Percentiles rank a stretch among this genome's conserved stretches.
phyloP scores from a whole-genome alignment of 2,329 filamentous ascomycete species.

The Beauveria scarabaeidicola region DNA sequence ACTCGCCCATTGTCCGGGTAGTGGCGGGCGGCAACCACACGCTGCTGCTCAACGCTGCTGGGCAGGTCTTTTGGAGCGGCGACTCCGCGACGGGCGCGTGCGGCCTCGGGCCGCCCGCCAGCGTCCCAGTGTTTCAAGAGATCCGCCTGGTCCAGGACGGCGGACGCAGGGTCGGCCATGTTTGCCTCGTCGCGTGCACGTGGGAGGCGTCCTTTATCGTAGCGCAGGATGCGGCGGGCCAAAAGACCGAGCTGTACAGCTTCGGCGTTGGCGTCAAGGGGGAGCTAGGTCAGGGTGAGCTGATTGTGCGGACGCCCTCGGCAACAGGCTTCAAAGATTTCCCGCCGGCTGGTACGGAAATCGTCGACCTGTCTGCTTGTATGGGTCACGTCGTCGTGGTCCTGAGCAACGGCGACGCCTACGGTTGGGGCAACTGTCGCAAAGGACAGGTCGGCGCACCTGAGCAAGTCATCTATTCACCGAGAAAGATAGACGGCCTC shows the following conservation, averaged over 20 bases:
- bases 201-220: constrained; percentile 69
- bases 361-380: constrained; percentile 60
- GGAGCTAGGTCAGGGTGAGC: constrained; percentile 57
- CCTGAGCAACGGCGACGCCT: constrained; percentile 65
- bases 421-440: constrained; percentile 80
- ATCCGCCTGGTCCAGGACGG: constrained; percentile 26
- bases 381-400: constrained; percentile 73
- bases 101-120: constrained; percentile 29
- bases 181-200: constrained; percentile 54
- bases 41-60: constrained; percentile 54
- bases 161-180: constrained; percentile 20
- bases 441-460: constrained; percentile 73
- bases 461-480: constrained; percentile 44
- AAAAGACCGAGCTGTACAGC: constrained; percentile 45
- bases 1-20: constrained; percentile 29
- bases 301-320: constrained; percentile 39
- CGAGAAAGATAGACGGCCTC: constrained; percentile 50
- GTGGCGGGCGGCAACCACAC: constrained; percentile 81
- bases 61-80: constrained; percentile 58
- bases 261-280: constrained; percentile 62
- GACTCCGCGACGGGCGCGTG: constrained; percentile 48
- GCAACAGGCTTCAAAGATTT: constrained; percentile 50
- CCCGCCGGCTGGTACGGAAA: constrained; percentile 47
- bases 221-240: constrained; percentile 33
- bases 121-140: constrained; percentile 31